A percentile compares a stretch with the other conserved stretches of the same genome.
These are phyloP conservation scores for Mycena alexandri DNA, from an alignment of 768 basidiomycete genomes.

Conservation along the genomic window DNA sequence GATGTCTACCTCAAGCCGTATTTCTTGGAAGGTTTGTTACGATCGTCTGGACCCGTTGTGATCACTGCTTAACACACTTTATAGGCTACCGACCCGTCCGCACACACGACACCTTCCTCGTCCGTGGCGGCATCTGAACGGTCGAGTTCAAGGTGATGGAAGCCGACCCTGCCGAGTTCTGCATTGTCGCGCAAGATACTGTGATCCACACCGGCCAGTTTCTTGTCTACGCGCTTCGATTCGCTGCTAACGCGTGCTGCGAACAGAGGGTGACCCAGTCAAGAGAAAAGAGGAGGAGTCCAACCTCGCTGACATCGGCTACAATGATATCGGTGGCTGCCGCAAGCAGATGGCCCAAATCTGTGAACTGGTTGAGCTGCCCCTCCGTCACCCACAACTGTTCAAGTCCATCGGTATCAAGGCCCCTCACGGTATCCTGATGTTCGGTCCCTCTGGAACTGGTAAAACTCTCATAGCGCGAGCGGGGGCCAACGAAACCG, in stretches of 20 bases:
- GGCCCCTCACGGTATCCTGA: too few relatives aligned
- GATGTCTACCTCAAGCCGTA: too few relatives aligned
- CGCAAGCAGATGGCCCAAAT: too few relatives aligned
- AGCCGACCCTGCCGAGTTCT: constrained; percentile 97
- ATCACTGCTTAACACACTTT: constrained; percentile 29
- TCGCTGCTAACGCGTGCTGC: constrained; percentile 18
- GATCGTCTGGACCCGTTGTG: background rate
- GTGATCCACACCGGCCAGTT: constrained; percentile 91
- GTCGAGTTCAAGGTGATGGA: constrained; percentile 99
- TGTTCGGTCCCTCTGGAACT: too few relatives aligned
- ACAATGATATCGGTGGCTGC: too few relatives aligned
- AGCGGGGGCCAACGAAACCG: too few relatives aligned
- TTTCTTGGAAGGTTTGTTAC: constrained; percentile 88
- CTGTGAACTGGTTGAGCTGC: too few relatives aligned
- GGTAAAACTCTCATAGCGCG: too few relatives aligned
- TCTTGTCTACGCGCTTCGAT: background rate
- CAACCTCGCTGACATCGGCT: too few relatives aligned
- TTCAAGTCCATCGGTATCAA: too few relatives aligned
- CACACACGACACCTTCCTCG: constrained; percentile 99
- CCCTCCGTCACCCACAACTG: too few relatives aligned
- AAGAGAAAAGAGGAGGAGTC: too few relatives aligned
- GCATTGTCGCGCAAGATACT: constrained; percentile 99
- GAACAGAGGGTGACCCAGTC: constrained; percentile 92
- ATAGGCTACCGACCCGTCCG: constrained; percentile 91
- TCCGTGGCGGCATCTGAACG: constrained; percentile 97